Base-by-base conservation (phyloP, 345 rosid species). In the Lumnitzera littorea region DNA sequence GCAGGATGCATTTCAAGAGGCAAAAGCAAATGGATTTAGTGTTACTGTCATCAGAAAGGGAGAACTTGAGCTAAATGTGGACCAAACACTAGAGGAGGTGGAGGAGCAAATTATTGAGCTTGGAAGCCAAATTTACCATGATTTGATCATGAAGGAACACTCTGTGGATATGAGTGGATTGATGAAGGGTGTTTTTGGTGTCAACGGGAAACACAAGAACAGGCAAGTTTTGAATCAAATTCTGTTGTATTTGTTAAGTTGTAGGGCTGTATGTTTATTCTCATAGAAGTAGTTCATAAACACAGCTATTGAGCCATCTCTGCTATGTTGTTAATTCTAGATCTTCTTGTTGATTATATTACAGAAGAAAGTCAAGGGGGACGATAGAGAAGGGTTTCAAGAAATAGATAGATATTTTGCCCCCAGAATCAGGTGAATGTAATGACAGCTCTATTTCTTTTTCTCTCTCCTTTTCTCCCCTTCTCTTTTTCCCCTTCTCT, bases 51-150 rank as follows among this genome's bases (percentile, higher is more conserved):
- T 88, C 31, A 83, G 82, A 80, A 80, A 78, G 75, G 89, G 87
- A 41, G 90, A 88, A 72, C 56, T 91, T 67, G 73, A 77, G 76
- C 73, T 91, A 66, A 88, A 84, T 74, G 79, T 88, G 67, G 98
- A 91, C 46, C 84, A 84, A 59, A 74, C 86, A 47, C 72, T 91
- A 46, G 96, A 88, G 74, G 92, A 84, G 66, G 96, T 80, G 58
- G 96, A 88, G 66, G 96, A 91, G 78, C 63, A 70, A 50, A 79
- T 91, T 62, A 70, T 76, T 13, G 91, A 84, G 80, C 79, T 84
- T 50, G 98, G 98, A 47, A 88, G 96, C 80, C 84, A 88, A 72
- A 80, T 91, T 46, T 91, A 91, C 63, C 90, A 88, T 67, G 91
- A 91, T 56, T 74, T 67, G 73, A 83, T 89, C 66, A 89, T 82